Evolutionary conservation across 2,329 filamentous ascomycete species (phyloP).

Genomic region (Coniochaeta sp.): DNA sequence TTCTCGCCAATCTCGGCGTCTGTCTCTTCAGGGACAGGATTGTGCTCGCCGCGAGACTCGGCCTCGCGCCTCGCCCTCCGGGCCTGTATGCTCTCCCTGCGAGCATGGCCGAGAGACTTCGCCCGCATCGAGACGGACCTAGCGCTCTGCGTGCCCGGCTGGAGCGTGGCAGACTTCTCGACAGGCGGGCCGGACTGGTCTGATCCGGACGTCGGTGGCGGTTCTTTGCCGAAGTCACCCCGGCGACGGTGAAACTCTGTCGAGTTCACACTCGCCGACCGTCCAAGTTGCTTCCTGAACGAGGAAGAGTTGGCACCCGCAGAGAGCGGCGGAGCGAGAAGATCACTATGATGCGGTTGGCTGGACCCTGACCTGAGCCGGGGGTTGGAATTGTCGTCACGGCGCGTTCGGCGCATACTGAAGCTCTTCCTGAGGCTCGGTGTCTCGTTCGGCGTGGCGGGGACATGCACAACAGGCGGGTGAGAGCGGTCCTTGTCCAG

Average conservation of each 20-base stretch:
- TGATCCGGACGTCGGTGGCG: constrained; percentile 69
- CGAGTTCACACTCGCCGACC: constrained; percentile 88
- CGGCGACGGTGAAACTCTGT: constrained; percentile 66
- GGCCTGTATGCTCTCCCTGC: constrained; percentile 87
- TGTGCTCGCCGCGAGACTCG: constrained; percentile 22
- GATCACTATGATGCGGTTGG: constrained; percentile 68
- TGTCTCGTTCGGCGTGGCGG: constrained; percentile 60
- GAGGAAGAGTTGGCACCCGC: constrained; percentile 48
- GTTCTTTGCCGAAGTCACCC: constrained; percentile 47
- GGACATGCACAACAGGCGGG: constrained; percentile 65
- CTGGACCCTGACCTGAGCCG: constrained; percentile 48
- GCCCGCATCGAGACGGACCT: constrained; percentile 63
- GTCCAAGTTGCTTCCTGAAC: constrained; percentile 63
- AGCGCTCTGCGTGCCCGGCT: constrained; percentile 42
- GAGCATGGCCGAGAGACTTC: constrained; percentile 82
- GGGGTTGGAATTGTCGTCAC: constrained; percentile 42
- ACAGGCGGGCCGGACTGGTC: constrained; percentile 57
- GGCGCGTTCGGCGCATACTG: constrained; percentile 60
- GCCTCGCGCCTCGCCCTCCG: constrained; percentile 58
- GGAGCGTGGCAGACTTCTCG: constrained; percentile 43
- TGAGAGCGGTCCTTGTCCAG: constrained; percentile 58
- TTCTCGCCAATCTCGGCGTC: constrained; percentile 66
- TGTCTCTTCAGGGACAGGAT: constrained; percentile 79
- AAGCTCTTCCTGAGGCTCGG: constrained; percentile 73
- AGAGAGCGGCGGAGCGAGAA: constrained; percentile 66